These are phyloP conservation scores for Exobasidium cylindrosporum DNA, from an alignment of 1,284 basidiomycete species.

Conservation along the genomic window DNA sequence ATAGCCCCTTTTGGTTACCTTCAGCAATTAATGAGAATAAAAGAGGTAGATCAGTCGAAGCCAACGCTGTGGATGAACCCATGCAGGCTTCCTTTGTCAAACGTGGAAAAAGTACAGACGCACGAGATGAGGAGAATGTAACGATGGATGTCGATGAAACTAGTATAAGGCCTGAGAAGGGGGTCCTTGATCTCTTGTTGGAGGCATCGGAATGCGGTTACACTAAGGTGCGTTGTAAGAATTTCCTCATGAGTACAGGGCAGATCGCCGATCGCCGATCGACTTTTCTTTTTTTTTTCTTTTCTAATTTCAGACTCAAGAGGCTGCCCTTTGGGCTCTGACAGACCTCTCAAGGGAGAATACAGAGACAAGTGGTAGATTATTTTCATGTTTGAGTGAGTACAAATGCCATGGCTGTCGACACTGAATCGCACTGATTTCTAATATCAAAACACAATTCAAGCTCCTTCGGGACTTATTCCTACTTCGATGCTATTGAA, in stretches of 20 bases:
- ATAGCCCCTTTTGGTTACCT: background rate
- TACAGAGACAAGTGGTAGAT: slow-evolving; percentile 21
- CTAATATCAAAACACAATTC: too few species aligned
- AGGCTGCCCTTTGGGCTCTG: slow-evolving; percentile 41
- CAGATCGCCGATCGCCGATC: too few species aligned
- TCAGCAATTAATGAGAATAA: background rate
- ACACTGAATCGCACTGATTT: too few species aligned
- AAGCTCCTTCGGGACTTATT: slow-evolving; percentile 30
- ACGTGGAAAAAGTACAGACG: slow-evolving; percentile 10
- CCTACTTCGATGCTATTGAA: slow-evolving; percentile 39
- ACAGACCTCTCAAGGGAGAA: slow-evolving; percentile 34
- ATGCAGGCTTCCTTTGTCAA: slow-evolving; percentile 11
- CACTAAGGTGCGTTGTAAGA: too few species aligned
- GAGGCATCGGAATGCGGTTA: slow-evolving; percentile 36
- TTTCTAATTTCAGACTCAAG: slow-evolving; percentile 23
- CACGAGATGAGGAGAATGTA: slow-evolving; percentile 16
- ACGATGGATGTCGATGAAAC: slow-evolving; percentile 12
- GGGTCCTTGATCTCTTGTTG: slow-evolving; percentile 28
- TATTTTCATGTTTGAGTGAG: slow-evolving; percentile 20
- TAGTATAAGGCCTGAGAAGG: slow-evolving; percentile 12
- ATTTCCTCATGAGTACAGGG: too few species aligned
- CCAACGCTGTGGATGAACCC: too few species aligned
- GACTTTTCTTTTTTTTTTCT: too few species aligned
- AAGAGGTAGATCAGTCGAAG: background rate
- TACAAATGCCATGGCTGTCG: too few species aligned